Evolutionary conservation across 2,329 filamentous ascomycete species (phyloP).

Genomic region (Celoporthe dispersa): DNA sequence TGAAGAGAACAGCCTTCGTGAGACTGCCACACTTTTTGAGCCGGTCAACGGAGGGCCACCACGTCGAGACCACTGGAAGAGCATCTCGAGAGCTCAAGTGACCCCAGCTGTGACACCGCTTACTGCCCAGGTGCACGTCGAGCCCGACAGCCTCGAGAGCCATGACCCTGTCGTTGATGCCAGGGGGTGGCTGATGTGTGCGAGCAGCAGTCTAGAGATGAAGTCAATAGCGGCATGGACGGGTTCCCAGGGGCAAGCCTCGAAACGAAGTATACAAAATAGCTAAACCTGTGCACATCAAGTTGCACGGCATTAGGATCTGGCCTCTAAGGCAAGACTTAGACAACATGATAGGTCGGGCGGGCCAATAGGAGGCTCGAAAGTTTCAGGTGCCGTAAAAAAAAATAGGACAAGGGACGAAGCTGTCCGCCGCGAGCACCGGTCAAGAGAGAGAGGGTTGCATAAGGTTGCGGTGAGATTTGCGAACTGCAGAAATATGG

Average conservation of each 20-base stretch:
- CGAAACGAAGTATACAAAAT: conserved; percentile 1
- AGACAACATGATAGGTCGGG: background rate
- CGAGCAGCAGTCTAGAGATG: background rate
- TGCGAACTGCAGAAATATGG: background rate
- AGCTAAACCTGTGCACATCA: background rate
- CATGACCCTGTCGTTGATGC: conserved; percentile 12
- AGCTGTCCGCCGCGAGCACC: conserved; percentile 3
- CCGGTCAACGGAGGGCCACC: conserved; percentile 16
- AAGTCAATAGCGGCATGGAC: conserved; percentile 1
- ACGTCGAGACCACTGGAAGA: conserved; percentile 16
- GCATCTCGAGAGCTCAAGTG: conserved; percentile 15
- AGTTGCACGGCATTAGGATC: conserved; percentile 23
- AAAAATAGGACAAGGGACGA: conserved; percentile 6
- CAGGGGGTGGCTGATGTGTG: conserved; percentile 14
- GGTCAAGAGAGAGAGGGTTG: background rate
- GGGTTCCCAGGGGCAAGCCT: conserved; percentile 1
- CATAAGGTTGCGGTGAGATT: conserved; percentile 7
- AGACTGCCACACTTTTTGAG: conserved; percentile 13
- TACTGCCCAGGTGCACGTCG: background rate
- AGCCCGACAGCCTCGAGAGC: background rate
- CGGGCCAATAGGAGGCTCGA: background rate
- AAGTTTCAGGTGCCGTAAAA: conserved; percentile 10
- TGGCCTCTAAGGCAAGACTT: conserved; percentile 6
- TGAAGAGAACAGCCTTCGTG: conserved; percentile 19
- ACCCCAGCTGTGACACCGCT: conserved; percentile 19